Conservation (phyloP, 257 asterid genomes). For the Hygrophila difformis region DNA sequence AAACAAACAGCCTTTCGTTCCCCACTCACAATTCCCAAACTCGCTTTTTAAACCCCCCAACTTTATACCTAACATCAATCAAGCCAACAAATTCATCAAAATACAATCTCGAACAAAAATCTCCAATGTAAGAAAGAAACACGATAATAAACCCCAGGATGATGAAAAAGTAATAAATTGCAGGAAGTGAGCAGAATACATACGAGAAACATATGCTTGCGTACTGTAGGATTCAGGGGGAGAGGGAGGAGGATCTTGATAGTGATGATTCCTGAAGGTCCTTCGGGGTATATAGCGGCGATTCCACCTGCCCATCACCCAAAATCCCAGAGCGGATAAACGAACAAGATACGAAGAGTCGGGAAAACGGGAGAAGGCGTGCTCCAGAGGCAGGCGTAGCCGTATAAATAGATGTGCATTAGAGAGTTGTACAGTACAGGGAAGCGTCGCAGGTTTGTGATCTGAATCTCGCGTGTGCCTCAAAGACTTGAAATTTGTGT, state of each 20-base stretch:
- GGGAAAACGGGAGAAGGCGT: too few relatives aligned
- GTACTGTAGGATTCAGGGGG: conserved; percentile 30
- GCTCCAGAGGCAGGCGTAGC: too few relatives aligned
- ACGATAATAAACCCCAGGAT: too few relatives aligned
- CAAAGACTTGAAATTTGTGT: too few relatives aligned
- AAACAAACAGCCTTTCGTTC: neutral
- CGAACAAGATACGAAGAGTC: neutral
- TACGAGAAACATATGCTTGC: conserved; percentile 38
- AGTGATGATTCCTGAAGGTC: conserved; percentile 31
- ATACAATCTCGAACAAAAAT: too few relatives aligned
- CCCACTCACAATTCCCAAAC: too few relatives aligned
- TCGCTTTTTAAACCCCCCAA: too few relatives aligned
- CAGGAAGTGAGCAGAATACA: neutral
- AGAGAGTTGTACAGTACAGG: neutral
- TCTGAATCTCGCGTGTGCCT: too few relatives aligned
- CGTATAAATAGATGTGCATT: neutral
- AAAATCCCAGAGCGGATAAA: too few relatives aligned
- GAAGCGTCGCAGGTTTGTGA: neutral
- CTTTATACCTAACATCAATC: neutral
- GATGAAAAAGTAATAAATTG: too few relatives aligned
- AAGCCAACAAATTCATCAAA: too few relatives aligned
- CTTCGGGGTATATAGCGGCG: conserved; percentile 46
- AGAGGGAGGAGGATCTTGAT: conserved; percentile 40
- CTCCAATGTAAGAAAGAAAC: too few relatives aligned
- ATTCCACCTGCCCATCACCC: conserved; percentile 65